These are phyloP conservation scores for Rhodomyrtus tomentosa DNA, from an alignment of 345 rosid species.

Conservation along the genomic window DNA sequence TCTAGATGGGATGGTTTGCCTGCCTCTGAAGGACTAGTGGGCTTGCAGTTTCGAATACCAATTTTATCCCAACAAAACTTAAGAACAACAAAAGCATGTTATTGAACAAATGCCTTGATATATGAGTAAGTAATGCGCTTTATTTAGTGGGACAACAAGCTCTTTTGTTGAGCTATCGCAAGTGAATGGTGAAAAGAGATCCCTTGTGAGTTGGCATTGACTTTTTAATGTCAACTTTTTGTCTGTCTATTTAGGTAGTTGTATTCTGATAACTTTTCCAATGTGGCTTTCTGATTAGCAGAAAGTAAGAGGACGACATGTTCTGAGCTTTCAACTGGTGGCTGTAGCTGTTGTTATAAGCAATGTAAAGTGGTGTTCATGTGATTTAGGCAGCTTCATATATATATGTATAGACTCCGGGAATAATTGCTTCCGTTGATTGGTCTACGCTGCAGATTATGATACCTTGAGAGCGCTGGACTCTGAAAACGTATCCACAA, in stretches of 20 bases:
- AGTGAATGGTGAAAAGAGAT: background rate
- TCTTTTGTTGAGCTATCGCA: background rate
- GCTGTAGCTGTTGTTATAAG: background rate
- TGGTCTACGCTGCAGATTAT: conserved; percentile 45
- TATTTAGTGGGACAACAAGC: background rate
- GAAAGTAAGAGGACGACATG: background rate
- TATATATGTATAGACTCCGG: background rate
- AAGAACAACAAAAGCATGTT: background rate
- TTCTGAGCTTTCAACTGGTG: background rate
- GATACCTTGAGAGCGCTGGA: conserved; percentile 91
- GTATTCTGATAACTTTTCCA: background rate
- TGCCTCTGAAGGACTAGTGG: background rate
- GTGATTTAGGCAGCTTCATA: background rate
- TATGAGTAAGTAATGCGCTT: background rate
- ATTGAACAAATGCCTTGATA: background rate
- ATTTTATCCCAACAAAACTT: background rate
- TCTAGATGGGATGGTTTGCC: background rate
- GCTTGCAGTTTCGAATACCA: background rate
- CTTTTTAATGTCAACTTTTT: too few relatives aligned
- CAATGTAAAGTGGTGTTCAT: background rate
- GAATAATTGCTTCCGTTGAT: background rate
- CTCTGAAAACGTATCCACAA: conserved; percentile 50
- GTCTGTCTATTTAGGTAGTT: background rate
- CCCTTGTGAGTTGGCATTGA: background rate
- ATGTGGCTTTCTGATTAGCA: background rate